Evolutionary conservation across 768 basidiomycete genomes (phyloP).

Genomic region (Agaricus blazei): DNA sequence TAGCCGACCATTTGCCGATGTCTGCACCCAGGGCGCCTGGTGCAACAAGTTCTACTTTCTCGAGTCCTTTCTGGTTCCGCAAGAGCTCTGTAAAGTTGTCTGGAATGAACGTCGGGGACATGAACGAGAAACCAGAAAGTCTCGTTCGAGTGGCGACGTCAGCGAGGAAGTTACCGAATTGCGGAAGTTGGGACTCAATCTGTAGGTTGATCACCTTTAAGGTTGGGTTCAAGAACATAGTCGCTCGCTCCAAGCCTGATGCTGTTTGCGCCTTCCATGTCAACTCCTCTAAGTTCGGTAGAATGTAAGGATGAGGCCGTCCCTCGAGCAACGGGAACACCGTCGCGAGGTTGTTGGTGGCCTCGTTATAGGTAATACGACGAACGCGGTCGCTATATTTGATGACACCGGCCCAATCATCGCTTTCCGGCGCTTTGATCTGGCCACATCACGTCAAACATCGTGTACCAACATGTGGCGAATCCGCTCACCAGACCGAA

Average conservation of each 20-base stretch:
- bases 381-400: slow-evolving; percentile 65
- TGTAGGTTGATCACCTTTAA: slow-evolving; percentile 60
- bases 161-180: slow-evolving; percentile 57
- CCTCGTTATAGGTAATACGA: slow-evolving; percentile 67
- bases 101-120: slow-evolving; percentile 63
- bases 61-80: slow-evolving; percentile 50
- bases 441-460: slow-evolving; percentile 19
- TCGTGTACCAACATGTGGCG: not conserved
- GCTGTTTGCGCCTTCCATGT: slow-evolving; percentile 69
- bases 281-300: slow-evolving; percentile 65
- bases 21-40: slow-evolving; percentile 69
- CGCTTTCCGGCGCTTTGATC: slow-evolving; percentile 56
- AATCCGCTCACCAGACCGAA: slow-evolving; percentile 64
- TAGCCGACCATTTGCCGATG: slow-evolving; percentile 72
- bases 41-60: slow-evolving; percentile 61
- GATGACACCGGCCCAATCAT: slow-evolving; percentile 66
- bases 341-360: slow-evolving; percentile 55
- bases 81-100: slow-evolving; percentile 68
- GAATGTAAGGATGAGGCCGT: slow-evolving; percentile 56
- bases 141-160: slow-evolving; percentile 60
- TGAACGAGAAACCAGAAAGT: slow-evolving; percentile 65
- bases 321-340: slow-evolving; percentile 63
- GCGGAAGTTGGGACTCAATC: slow-evolving; percentile 49
- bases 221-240: slow-evolving; percentile 61
- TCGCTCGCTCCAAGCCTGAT: slow-evolving; percentile 58